These are phyloP conservation scores for Oryza nivara DNA, from an alignment of 176 grass and related monocot species.

Conservation along the genomic window DNA sequence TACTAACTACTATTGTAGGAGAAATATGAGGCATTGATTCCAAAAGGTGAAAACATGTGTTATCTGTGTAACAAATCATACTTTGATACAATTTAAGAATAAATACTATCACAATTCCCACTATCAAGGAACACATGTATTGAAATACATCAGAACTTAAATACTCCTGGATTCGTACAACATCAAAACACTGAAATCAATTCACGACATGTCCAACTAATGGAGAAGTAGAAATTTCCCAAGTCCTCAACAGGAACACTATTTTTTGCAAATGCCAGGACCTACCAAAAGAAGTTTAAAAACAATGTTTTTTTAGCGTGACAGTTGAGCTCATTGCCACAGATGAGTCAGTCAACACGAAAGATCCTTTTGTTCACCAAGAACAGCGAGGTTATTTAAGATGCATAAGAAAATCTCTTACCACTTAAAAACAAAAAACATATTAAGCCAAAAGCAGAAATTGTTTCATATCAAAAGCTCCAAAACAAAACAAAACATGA, in stretches of 20 bases:
- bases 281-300: constrained; percentile 8
- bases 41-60: neutral
- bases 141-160: neutral
- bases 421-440: neutral
- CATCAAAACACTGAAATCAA: neutral
- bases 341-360: neutral
- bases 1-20: neutral
- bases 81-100: neutral
- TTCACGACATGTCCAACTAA: neutral
- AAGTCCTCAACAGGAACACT: neutral
- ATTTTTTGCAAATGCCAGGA: neutral
- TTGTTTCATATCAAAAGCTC: neutral
- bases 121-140: neutral
- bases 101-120: neutral
- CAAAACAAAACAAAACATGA: neutral
- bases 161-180: neutral
- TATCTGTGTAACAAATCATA: neutral
- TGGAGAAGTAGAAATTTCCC: neutral
- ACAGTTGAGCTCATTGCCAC: constrained; percentile 4
- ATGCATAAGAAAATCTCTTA: neutral
- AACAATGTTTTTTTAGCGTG: neutral
- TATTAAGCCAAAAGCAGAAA: neutral
- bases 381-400: neutral
- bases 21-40: neutral
- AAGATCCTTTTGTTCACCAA: constrained; percentile 8